Conservation (phyloP, 768 basidiomycete species). For the Myochromella boudieri region DNA sequence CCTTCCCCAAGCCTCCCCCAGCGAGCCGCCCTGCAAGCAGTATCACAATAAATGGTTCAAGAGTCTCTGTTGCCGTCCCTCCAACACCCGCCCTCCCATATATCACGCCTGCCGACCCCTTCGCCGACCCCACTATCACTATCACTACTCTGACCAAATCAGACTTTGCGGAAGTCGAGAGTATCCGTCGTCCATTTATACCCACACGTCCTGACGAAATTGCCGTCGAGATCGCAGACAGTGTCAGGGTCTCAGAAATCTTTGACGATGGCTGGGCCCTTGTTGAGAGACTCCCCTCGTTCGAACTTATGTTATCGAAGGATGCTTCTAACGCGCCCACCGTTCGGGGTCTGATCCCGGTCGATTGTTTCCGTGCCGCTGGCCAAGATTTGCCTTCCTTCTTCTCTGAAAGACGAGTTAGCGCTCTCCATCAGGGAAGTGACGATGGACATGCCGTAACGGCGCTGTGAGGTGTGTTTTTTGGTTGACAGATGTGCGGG, state of each 20-base stretch:
- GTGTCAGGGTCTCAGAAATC: constrained; percentile 48
- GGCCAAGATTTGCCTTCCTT: constrained; percentile 49
- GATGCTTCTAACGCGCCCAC: constrained; percentile 16
- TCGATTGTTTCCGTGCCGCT: constrained; percentile 61
- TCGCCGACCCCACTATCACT: constrained; percentile 26
- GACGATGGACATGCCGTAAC: background rate
- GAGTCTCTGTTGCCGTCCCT: constrained; percentile 10
- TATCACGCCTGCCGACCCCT: constrained; percentile 28
- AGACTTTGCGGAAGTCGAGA: constrained; percentile 44
- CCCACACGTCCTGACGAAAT: constrained; percentile 63
- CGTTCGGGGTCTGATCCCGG: constrained; percentile 56
- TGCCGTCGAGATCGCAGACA: constrained; percentile 46
- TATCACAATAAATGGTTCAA: constrained; percentile 6
- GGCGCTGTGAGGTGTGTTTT: constrained; percentile 11
- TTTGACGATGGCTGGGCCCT: constrained; percentile 76
- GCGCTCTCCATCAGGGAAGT: constrained; percentile 19
- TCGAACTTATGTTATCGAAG: constrained; percentile 24
- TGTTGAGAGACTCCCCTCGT: constrained; percentile 43
- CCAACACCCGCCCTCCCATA: constrained; percentile 19
- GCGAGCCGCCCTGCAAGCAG: constrained; percentile 23
- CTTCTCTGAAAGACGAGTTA: constrained; percentile 48
- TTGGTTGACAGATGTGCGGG: no score
- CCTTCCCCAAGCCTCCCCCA: constrained; percentile 64
- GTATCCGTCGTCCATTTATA: constrained; percentile 53
- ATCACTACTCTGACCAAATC: background rate